Base-by-base conservation (phyloP, 805 yeast genomes). In the Wickerhamiella bombiphila region DNA sequence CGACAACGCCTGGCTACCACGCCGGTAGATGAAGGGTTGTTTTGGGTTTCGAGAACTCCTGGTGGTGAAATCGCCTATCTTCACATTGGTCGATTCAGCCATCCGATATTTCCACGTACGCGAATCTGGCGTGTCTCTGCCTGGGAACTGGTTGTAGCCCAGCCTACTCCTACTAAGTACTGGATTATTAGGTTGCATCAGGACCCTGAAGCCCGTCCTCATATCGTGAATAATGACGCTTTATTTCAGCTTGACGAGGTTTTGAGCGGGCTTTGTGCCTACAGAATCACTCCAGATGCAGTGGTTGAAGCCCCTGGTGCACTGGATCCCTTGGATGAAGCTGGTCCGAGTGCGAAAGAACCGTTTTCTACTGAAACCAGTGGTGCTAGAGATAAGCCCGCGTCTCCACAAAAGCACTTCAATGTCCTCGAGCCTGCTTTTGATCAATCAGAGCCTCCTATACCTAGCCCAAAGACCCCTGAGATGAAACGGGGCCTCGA, bases 101-200 rank as follows among this genome's bases (percentile, higher is more conserved):
- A 49, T 11, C 51, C 54, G 7, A 35, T 50, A 19, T 41, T 49
- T 49, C 48, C 46, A 20, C 45, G 53, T 18, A 39, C 52, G 22
- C 35, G 40, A 3, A 40, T 49, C 13, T 50, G 52, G 52, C 48
- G 54, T 24, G 41, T 40, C 18, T 34, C 42, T 7, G 29, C 28
- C 8, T 24, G 29, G 14, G 49, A 38, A 29, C 29, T 50, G 14
- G 42, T 49, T 14, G 40, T 50, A 9, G 43, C 47, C 1, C 42
- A 38, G n/a, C 50, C 53, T 2, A 40, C 49, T 13, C 42, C 43
- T 19, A 34, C 42, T 11, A 41, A 42, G 31, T 49, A 41, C 36
- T 50, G 54, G 54, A 39, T 40, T 20, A 38, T 50, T 9, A 44
- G 41, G 2, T 13, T 24, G 11, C 13, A 9, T 9, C 26, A 24